A percentile compares a stretch with the other conserved stretches of the same genome.
Evolutionary conservation across 2,329 filamentous ascomycete species (phyloP).

Genomic region (Geoglossum cookeanum): DNA sequence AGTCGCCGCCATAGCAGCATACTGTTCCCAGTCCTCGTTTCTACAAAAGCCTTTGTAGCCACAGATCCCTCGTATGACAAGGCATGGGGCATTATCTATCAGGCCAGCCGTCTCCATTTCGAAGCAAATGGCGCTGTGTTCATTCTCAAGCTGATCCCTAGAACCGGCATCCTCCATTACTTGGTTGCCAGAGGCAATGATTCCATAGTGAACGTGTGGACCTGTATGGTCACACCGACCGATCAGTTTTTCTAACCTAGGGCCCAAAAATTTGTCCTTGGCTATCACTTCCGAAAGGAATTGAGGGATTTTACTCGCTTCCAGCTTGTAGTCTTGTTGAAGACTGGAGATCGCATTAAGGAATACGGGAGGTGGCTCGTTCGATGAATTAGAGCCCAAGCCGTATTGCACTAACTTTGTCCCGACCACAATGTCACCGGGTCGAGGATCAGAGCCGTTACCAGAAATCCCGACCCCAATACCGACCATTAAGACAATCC

Average conservation of each 20-base stretch:
- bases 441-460: not conserved
- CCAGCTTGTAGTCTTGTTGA: not conserved
- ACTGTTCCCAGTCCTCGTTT: too few species aligned
- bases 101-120: conserved; percentile 6
- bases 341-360: not conserved
- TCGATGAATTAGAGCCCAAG: not conserved
- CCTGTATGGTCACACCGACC: not conserved
- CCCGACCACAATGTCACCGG: not conserved
- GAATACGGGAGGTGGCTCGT: not conserved
- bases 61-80: too few species aligned
- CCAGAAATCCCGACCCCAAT: not conserved
- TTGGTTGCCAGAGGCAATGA: not conserved
- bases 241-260: not conserved
- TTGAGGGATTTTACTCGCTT: not conserved
- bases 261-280: not conserved
- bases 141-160: not conserved
- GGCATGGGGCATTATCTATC: too few species aligned
- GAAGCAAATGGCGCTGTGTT: not conserved
- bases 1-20: too few species aligned
- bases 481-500: not conserved
- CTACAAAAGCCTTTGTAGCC: too few species aligned
- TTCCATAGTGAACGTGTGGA: not conserved
- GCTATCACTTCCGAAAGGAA: not conserved
- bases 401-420: not conserved
- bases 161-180: not conserved